Evolutionary conservation across 164 flowering plant species (phyloP).

Genomic region (Vitis amurensis): DNA sequence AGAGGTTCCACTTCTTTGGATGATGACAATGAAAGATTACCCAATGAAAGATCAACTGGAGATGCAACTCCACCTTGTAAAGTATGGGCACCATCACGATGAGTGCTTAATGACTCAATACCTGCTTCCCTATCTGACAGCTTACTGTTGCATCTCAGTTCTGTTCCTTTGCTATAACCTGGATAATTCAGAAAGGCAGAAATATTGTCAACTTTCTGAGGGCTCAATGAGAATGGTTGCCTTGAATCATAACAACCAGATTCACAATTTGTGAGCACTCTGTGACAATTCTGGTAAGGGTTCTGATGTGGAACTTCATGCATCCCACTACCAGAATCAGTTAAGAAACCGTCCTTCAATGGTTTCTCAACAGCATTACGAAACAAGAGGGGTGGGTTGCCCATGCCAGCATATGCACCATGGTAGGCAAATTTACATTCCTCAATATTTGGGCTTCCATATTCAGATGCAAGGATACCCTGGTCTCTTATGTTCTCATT

Average conservation of each 20-base stretch:
- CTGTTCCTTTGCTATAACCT: neutral
- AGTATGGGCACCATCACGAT: neutral
- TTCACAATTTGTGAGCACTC: neutral
- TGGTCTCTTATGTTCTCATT: constrained; percentile 4
- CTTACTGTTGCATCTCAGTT: neutral
- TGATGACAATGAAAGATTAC: constrained; percentile 20
- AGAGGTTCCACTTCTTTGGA: constrained; percentile 17
- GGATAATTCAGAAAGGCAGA: neutral
- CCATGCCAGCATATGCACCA: neutral
- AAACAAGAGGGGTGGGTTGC: neutral
- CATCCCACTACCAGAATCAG: neutral
- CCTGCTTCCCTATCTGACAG: constrained; percentile 3
- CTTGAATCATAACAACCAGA: neutral
- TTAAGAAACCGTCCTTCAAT: constrained; percentile 5
- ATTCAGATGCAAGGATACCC: neutral
- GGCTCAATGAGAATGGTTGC: neutral
- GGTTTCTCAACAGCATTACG: neutral
- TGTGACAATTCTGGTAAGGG: constrained; percentile 3
- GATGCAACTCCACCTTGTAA: constrained; percentile 1
- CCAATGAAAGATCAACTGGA: constrained; percentile 20
- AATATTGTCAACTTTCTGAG: neutral
- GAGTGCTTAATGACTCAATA: neutral
- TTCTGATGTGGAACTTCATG: constrained; percentile 4
- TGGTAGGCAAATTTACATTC: neutral
- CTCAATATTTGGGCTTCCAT: neutral